Evolutionary conservation across 768 basidiomycete genomes (phyloP).

Genomic region (Megacollybia marginata): DNA sequence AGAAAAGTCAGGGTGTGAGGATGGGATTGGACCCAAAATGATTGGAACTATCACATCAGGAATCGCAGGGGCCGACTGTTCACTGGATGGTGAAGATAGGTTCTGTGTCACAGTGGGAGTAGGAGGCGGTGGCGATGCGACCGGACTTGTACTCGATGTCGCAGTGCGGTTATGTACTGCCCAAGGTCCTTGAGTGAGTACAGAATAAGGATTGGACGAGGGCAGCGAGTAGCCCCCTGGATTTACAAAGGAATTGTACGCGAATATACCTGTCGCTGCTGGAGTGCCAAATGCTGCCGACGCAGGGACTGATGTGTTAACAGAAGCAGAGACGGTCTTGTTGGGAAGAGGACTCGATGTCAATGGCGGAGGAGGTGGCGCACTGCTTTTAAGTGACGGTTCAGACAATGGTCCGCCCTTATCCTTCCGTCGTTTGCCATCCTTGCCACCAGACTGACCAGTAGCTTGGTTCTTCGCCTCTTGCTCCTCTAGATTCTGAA

Average conservation of each 20-base stretch:
- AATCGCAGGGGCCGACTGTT: constrained; percentile 12
- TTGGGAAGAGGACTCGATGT: constrained; percentile 56
- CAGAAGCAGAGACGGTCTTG: constrained; percentile 25
- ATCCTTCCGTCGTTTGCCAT: constrained; percentile 50
- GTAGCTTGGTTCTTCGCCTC: constrained; percentile 44
- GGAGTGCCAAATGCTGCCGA: constrained; percentile 8
- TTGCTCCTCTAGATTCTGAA: constrained; percentile 64
- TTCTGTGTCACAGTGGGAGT: constrained; percentile 10
- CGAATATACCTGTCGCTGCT: constrained; percentile 33
- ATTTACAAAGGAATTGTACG: constrained; percentile 30
- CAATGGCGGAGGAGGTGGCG: constrained; percentile 58
- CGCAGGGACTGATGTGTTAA: constrained; percentile 14
- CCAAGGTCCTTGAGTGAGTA: constrained; percentile 28
- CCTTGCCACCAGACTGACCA: constrained; percentile 21
- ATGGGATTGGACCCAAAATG: constrained; percentile 63
- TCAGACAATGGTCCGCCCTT: constrained; percentile 44
- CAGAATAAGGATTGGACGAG: constrained; percentile 31
- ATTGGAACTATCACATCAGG: constrained; percentile 70
- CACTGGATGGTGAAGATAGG: constrained; percentile 5
- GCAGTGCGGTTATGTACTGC: constrained; percentile 21
- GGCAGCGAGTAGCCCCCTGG: constrained; percentile 18
- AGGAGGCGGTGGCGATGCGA: constrained; percentile 22
- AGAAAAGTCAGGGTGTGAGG: constrained; percentile 48
- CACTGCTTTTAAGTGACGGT: constrained; percentile 61
- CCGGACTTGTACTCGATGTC: constrained; percentile 4